Evolutionary conservation across 306 rosid genomes (phyloP), one percentile per base, ranked within the genome.

Genomic region (Begonia fuchsioides): DNA sequence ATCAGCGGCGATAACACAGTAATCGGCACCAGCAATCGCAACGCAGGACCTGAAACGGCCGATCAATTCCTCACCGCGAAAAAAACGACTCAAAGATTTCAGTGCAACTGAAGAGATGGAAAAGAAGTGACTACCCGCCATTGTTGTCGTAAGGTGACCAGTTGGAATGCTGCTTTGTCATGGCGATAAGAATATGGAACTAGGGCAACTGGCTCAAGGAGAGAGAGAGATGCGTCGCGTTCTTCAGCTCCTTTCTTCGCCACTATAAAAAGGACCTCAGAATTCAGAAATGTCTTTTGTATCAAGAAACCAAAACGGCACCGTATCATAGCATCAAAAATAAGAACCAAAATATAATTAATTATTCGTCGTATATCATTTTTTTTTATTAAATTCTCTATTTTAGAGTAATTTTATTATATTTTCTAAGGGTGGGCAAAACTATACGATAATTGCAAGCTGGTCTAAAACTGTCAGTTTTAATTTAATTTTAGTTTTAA

Each of bases 121-220:
- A 15, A 44, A 17, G 39, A 15, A n/a, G 15, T 3, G 20, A 9
- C 53, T 83, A 87, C 96, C 94, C 96, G 71, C 96, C 94, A 69
- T 87, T 87, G 76, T 83, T 83, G 74, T 87, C 96, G 58, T 87
- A 87, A 9, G 96, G 96, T 20, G 94, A 83, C 94, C 94, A 87
- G 59, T 83, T 83, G 12, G 96, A 79, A 1, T 81, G 92, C 50
- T 90, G 74, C 59, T 85, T 90, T 3, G 84, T 61, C 95, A 82
- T 90, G 70, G 78, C 57, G 49, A 44, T 49, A 11, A 19, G 10
- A 55, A 18, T 49, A 45, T 44, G 50, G 18, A 53, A 39, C 46
- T 57, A 68, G 66, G 69, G 50, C 50, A 15, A 57, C 62, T 16
- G 17, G 17, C 12, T 35, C 12, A 40, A 20, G 38, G 48, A 1